These are phyloP conservation scores for Fusarium denticulatum DNA, from an alignment of 2,329 filamentous ascomycete species.

Conservation along the genomic window DNA sequence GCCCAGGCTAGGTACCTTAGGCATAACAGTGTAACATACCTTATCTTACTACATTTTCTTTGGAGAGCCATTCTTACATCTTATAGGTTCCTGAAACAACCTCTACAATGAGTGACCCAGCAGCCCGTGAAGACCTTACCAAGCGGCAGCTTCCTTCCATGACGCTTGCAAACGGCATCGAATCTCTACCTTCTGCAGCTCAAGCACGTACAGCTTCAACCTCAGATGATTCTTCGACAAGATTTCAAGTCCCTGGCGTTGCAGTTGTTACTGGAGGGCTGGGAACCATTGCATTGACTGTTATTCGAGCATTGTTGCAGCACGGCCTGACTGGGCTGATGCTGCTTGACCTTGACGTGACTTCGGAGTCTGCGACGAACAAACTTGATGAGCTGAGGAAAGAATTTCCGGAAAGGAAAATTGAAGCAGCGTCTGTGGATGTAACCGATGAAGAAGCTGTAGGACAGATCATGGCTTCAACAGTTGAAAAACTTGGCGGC, in stretches of 20 bases:
- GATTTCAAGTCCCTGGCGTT: not conserved
- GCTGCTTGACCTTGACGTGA: conserved; percentile 9
- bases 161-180: not conserved
- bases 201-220: not conserved
- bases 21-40: not conserved
- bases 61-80: not conserved
- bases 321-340: conserved; percentile 5
- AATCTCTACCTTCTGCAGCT: not conserved
- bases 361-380: not conserved
- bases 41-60: not conserved
- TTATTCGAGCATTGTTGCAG: conserved; percentile 5
- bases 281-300: conserved; percentile 9
- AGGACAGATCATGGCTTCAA: not conserved
- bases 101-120: not conserved
- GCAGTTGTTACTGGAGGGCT: conserved; percentile 7
- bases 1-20: not conserved
- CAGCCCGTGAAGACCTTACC: conserved; percentile 3
- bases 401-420: not conserved
- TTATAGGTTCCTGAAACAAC: not conserved
- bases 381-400: not conserved
- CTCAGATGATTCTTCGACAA: not conserved
- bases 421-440: not conserved
- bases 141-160: conserved; percentile 26
- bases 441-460: conserved; percentile 9
- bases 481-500: not conserved